Evolutionary conservation across 805 yeast species (phyloP).

Genomic region (Yamadazyma tumulicola): DNA sequence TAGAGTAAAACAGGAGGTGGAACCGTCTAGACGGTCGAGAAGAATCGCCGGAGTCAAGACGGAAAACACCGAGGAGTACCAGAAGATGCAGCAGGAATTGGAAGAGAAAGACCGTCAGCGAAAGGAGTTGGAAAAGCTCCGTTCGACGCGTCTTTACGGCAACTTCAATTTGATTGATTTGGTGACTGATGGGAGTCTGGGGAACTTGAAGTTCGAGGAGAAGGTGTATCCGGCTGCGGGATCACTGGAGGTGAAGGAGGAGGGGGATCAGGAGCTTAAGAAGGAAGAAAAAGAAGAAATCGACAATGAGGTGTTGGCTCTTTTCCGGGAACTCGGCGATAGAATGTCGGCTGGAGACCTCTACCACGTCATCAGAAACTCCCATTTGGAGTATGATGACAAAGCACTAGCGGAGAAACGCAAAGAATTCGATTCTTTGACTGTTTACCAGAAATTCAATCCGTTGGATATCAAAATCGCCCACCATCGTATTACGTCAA

Average conservation of each 20-base stretch:
- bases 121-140: constrained; percentile 47
- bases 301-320: constrained; percentile 28
- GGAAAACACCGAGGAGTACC: constrained; percentile 46
- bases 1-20: constrained; percentile 19
- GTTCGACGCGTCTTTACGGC: constrained; percentile 60
- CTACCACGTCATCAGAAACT: constrained; percentile 47
- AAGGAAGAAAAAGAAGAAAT: constrained; percentile 10
- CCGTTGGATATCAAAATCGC: constrained; percentile 72
- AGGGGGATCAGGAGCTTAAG: constrained; percentile 5
- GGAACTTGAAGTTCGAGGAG: constrained; percentile 28
- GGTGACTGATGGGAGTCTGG: constrained; percentile 39
- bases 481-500: constrained; percentile 67
- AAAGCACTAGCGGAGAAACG: constrained; percentile 47
- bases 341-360: constrained; percentile 69
- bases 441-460: constrained; percentile 52
- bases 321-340: constrained; percentile 41
- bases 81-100: constrained; percentile 32
- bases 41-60: constrained; percentile 69
- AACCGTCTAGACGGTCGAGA: constrained; percentile 73
- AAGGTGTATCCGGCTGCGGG: constrained; percentile 17
- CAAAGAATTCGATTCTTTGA: constrained; percentile 49
- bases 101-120: constrained; percentile 29
- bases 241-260: constrained; percentile 7
- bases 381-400: constrained; percentile 22
- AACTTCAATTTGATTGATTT: constrained; percentile 63